phyloP scores from a whole-genome alignment of 345 rosid genomes.

The Eucalyptus leucophloia region DNA sequence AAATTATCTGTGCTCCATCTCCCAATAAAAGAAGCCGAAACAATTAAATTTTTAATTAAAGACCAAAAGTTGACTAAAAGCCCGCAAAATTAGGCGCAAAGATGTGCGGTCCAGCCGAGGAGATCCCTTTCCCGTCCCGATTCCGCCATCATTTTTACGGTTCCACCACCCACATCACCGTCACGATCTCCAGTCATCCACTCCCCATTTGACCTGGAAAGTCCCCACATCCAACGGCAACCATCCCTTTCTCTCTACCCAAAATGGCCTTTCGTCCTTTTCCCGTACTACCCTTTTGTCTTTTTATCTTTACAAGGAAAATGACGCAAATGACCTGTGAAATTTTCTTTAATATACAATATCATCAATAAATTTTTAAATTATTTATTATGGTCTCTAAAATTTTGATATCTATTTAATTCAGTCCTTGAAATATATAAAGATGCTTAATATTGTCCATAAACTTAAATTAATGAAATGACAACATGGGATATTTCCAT shows the following conservation, averaged over 20 bases:
- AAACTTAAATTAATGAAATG: too few species aligned
- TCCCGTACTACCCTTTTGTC: background rate
- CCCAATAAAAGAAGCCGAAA: background rate
- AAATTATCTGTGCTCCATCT: background rate
- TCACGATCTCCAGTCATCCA: background rate
- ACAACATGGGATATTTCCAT: background rate
- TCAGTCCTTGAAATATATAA: too few species aligned
- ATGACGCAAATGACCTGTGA: too few species aligned
- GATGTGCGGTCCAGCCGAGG: background rate
- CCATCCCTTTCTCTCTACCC: background rate
- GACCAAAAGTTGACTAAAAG: background rate
- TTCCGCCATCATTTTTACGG: background rate
- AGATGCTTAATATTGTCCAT: accelerated
- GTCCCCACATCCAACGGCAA: background rate
- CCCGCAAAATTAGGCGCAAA: background rate
- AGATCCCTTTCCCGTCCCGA: background rate
- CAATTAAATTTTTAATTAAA: background rate
- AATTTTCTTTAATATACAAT: too few species aligned
- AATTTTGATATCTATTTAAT: too few species aligned
- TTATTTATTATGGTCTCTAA: too few species aligned
- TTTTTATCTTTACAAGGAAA: accelerated
- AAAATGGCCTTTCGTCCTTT: background rate
- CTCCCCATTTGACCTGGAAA: background rate
- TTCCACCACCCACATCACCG: background rate
- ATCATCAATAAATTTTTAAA: too few species aligned